These are phyloP conservation scores for Ceratocystis smalleyi DNA, from an alignment of 2,329 filamentous ascomycete genomes.

Conservation along the genomic window DNA sequence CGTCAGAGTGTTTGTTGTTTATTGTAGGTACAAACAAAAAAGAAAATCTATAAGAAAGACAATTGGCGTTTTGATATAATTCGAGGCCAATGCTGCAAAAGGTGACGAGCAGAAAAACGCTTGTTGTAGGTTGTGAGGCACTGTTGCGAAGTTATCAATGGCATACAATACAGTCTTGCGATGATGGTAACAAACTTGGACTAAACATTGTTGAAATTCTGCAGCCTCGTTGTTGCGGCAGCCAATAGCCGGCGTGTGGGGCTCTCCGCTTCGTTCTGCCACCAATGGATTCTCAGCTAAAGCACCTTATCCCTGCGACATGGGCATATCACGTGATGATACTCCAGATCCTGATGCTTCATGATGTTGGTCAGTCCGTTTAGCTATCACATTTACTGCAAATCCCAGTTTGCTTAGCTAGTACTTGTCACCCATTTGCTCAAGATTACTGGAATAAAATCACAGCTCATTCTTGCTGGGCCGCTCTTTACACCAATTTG, in stretches of 20 bases:
- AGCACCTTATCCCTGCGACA: neutral
- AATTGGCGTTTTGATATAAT: neutral
- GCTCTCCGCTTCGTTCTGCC: neutral
- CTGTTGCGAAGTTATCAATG: no score
- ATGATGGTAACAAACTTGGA: neutral
- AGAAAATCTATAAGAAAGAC: neutral
- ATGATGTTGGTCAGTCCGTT: neutral
- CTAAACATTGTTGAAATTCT: neutral
- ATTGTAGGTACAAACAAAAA: neutral
- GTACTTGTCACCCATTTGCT: neutral
- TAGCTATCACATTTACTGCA: no score
- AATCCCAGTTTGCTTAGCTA: neutral
- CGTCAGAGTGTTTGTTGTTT: neutral
- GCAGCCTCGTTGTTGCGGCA: neutral
- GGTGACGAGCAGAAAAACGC: neutral
- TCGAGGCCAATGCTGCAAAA: neutral
- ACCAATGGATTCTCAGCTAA: constrained; percentile 1
- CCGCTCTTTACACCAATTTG: neutral
- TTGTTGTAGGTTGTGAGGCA: neutral
- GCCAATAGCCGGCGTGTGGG: neutral
- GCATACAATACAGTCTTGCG: no score
- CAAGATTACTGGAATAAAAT: neutral
- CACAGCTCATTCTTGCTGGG: neutral
- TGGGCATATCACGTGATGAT: neutral
- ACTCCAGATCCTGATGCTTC: neutral